These are phyloP conservation scores for Plasmodium coatneyi DNA, from an alignment of 169 alveolate genomes.

Conservation along the genomic window DNA sequence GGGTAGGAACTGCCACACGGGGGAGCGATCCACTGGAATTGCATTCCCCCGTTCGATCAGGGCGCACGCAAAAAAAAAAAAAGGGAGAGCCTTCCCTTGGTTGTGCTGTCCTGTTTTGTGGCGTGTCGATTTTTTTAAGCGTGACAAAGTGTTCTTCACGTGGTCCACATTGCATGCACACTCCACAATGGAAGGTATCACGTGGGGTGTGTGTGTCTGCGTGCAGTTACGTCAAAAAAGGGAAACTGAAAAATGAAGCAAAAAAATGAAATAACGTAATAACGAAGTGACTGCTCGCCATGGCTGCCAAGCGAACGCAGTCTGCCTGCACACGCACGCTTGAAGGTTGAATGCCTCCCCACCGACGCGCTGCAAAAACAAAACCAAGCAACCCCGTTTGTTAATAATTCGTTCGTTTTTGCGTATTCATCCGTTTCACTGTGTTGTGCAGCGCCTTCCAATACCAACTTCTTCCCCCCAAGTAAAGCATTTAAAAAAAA, in stretches of 20 bases:
- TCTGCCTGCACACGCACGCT: background rate
- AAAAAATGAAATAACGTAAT: background rate
- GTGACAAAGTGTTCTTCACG: background rate
- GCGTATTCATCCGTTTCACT: conserved; percentile 10
- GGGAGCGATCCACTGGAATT: background rate
- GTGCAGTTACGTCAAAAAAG: background rate
- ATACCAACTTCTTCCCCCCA: background rate
- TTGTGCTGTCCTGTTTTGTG: background rate
- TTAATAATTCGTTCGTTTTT: conserved; percentile 54
- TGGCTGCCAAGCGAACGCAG: background rate
- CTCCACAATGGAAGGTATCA: background rate
- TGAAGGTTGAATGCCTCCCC: background rate
- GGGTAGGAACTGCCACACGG: background rate
- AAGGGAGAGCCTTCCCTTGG: background rate
- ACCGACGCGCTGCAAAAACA: background rate
- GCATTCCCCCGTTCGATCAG: background rate
- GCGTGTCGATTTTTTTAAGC: background rate
- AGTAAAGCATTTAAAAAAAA: background rate
- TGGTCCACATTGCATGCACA: background rate
- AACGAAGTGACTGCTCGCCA: background rate
- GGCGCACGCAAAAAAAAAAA: background rate
- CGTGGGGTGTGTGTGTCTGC: background rate
- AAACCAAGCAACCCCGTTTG: conserved; percentile 9
- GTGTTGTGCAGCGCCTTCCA: background rate
- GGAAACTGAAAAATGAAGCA: background rate